Percentiles rank a stretch among this genome's conserved stretches.
Conservation (phyloP, 441 rosid genomes). For the Populus hybrid region DNA sequence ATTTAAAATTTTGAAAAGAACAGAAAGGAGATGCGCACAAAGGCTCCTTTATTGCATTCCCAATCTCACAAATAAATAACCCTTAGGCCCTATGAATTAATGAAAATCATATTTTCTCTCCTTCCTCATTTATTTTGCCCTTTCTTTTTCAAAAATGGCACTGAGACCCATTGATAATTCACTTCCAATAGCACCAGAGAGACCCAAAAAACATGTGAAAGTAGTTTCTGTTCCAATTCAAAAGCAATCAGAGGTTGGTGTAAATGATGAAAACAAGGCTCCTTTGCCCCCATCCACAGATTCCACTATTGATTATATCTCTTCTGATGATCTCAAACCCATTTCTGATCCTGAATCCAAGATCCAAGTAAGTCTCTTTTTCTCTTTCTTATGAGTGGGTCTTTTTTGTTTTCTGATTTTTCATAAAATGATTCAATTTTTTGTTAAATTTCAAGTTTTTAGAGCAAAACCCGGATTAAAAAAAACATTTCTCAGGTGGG, state of each 20-base stretch:
- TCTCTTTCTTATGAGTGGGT: neutral
- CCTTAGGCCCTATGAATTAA: neutral
- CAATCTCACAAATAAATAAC: neutral
- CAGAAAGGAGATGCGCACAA: neutral
- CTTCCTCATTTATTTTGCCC: constrained; percentile 3
- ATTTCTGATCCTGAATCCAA: constrained; percentile 56
- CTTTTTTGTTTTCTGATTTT: neutral
- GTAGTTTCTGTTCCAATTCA: constrained; percentile 24
- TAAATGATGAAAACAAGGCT: constrained; percentile 67
- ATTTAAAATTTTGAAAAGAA: constrained; percentile 23
- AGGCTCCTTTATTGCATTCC: neutral
- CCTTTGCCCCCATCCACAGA: constrained; percentile 27
- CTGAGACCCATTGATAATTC: constrained; percentile 82
- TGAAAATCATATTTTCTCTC: constrained; percentile 7
- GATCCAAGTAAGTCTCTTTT: constrained; percentile 43
- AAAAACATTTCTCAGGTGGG: too few relatives aligned
- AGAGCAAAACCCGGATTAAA: too few relatives aligned
- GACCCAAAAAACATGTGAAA: constrained; percentile 66
- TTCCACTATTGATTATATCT: constrained; percentile 53
- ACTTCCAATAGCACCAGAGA: constrained; percentile 53
- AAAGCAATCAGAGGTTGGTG: constrained; percentile 34
- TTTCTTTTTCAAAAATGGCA: constrained; percentile 44
- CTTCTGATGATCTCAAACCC: constrained; percentile 64
- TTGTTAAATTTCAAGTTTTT: too few relatives aligned
- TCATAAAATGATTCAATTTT: too few relatives aligned